Evolutionary conservation across 768 basidiomycete species (phyloP).

Genomic region (Lepiota brunneoincarnata): DNA sequence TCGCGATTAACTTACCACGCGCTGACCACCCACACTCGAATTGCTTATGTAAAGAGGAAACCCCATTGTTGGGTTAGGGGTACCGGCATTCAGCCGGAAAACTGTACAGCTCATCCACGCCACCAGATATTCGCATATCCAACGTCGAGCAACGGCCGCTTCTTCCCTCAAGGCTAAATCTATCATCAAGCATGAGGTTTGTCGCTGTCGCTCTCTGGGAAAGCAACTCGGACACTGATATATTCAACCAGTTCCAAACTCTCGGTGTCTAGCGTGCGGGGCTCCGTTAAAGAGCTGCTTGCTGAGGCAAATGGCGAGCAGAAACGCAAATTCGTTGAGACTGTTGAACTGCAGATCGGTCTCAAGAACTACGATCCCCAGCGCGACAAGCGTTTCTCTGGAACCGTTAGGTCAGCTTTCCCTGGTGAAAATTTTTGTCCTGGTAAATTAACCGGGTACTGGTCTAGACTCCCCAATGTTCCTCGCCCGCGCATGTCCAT

Average conservation of each 20-base stretch:
- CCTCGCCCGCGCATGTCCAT: slow-evolving; percentile 99
- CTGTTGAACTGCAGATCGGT: slow-evolving; percentile 94
- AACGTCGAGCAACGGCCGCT: background rate
- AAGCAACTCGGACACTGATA: background rate
- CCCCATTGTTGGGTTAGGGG: background rate
- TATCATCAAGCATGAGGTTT: slow-evolving; percentile 25
- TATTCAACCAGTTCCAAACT: slow-evolving; percentile 62
- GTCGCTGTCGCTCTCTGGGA: background rate
- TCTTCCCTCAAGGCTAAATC: slow-evolving; percentile 22
- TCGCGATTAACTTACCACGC: background rate
- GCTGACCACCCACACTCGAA: background rate
- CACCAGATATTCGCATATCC: slow-evolving; percentile 6
- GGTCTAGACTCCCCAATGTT: slow-evolving; percentile 87
- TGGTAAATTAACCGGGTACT: slow-evolving; percentile 10
- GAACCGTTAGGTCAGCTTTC: slow-evolving; percentile 82
- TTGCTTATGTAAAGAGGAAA: slow-evolving; percentile 2
- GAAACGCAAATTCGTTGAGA: slow-evolving; percentile 93
- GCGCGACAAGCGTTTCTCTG: slow-evolving; percentile 99
- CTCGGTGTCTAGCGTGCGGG: slow-evolving; percentile 99
- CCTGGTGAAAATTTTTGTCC: background rate
- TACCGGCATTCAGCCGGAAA: background rate
- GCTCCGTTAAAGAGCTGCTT: slow-evolving; percentile 89
- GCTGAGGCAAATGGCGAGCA: slow-evolving; percentile 82
- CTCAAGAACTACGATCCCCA: slow-evolving; percentile 99
- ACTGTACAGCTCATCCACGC: slow-evolving; percentile 12